Percentiles rank a stretch among this genome's conserved stretches.
These are phyloP conservation scores for Pleurotus ostreatus DNA, from an alignment of 768 basidiomycete genomes.

Conservation along the genomic window DNA sequence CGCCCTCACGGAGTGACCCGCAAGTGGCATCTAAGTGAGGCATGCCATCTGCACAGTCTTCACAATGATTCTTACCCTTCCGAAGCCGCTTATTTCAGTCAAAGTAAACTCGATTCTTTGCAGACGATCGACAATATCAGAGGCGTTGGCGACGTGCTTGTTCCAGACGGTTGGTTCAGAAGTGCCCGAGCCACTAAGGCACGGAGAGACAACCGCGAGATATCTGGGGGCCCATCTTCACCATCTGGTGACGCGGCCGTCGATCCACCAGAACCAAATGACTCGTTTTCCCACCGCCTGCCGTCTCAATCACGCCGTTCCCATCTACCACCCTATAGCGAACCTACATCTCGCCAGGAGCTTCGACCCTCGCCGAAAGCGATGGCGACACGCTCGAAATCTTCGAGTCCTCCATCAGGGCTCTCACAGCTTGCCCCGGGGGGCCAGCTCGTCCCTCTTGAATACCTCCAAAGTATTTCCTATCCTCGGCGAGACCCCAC, in stretches of 20 bases:
- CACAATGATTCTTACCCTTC: conserved; percentile 22
- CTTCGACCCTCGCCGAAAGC: background rate
- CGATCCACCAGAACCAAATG: conserved; percentile 20
- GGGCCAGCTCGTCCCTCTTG: conserved; percentile 54
- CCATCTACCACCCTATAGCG: conserved; percentile 3
- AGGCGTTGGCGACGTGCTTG: conserved; percentile 57
- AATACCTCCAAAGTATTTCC: conserved; percentile 53
- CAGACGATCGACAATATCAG: conserved; percentile 69
- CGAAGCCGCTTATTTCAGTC: conserved; percentile 82
- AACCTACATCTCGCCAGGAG: background rate
- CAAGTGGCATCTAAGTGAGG: conserved; percentile 84
- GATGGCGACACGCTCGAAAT: conserved; percentile 29
- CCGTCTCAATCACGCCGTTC: conserved; percentile 3
- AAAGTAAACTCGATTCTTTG: conserved; percentile 66
- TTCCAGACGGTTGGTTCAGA: conserved; percentile 77
- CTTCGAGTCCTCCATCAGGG: conserved; percentile 31
- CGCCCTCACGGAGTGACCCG: conserved; percentile 48
- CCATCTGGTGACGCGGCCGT: conserved; percentile 23
- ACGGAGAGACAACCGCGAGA: conserved; percentile 43
- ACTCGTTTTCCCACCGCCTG: conserved; percentile 9
- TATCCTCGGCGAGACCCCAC: conserved; percentile 55
- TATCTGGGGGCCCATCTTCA: conserved; percentile 26
- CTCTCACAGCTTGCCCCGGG: conserved; percentile 18
- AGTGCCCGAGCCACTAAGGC: conserved; percentile 71
- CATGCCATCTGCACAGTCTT: conserved; percentile 11